These are phyloP conservation scores for Penicillium sclerotigenum DNA, from an alignment of 2,329 filamentous ascomycete genomes.

Conservation along the genomic window DNA sequence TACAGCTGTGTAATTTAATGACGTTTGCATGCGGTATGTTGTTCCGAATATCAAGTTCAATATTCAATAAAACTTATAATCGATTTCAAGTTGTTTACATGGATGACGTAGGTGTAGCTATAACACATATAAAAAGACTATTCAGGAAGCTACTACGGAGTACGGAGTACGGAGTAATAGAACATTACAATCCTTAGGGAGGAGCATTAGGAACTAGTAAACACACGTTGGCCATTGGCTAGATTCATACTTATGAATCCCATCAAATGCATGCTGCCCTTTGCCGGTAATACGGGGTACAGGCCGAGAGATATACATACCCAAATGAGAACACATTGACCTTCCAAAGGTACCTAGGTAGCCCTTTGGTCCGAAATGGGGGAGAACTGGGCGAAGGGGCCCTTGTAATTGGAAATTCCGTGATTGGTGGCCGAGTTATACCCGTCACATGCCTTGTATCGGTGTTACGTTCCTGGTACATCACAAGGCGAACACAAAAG, in stretches of 20 bases:
- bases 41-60: not conserved
- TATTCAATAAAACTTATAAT: no score
- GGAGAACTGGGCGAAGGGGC: slow-evolving; percentile 1
- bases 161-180: no score
- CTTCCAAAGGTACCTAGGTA: not conserved
- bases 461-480: slow-evolving; percentile 13
- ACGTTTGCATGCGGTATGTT: slow-evolving; percentile 19
- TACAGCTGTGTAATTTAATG: slow-evolving; percentile 24
- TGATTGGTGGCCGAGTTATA: slow-evolving; percentile 22
- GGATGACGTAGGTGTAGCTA: no score
- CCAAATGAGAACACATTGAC: slow-evolving; percentile 2
- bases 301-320: slow-evolving; percentile 8
- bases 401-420: slow-evolving; percentile 18
- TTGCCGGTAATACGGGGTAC: slow-evolving; percentile 7
- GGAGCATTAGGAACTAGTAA: not conserved
- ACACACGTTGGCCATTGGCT: not conserved
- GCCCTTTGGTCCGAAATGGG: slow-evolving; percentile 17
- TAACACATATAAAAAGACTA: no score
- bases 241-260: not conserved
- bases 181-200: no score
- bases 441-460: slow-evolving; percentile 29
- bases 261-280: slow-evolving; percentile 6
- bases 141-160: not conserved
- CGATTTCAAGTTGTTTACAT: no score
- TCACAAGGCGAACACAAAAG: not conserved